Evolutionary conservation across 1,139 yeast genomes (phyloP).

Genomic region (Magnusiomyces ingens): DNA sequence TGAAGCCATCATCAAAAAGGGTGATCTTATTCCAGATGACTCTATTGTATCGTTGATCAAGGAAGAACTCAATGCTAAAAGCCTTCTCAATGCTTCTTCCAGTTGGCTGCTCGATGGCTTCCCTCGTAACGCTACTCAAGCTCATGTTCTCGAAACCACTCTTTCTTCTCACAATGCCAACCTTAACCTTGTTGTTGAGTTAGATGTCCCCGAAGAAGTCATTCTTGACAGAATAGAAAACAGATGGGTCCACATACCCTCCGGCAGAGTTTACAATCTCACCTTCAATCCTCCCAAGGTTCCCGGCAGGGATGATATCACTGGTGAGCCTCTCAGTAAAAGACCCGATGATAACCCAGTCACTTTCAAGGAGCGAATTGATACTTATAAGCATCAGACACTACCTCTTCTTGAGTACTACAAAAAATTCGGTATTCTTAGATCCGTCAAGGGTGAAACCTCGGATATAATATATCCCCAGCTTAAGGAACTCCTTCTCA

Average conservation of each 20-base stretch:
- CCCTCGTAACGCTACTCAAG: conserved; percentile 76
- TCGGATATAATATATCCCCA: conserved; percentile 81
- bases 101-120: conserved; percentile 87
- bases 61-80: conserved; percentile 39
- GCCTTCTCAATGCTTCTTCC: conserved; percentile 41
- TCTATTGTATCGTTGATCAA: conserved; percentile 57
- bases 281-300: conserved; percentile 85
- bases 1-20: conserved; percentile 48
- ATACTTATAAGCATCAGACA: conserved; percentile 52
- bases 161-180: conserved; percentile 38
- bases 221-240: conserved; percentile 77
- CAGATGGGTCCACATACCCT: conserved; percentile 74
- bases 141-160: conserved; percentile 47
- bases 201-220: conserved; percentile 74
- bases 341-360: conserved; percentile 70
- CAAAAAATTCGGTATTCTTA: conserved; percentile 44
- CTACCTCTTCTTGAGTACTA: conserved; percentile 63
- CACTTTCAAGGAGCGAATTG: conserved; percentile 62
- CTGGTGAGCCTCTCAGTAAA: conserved; percentile 78
- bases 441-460: conserved; percentile 63
- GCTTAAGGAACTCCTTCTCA: conserved; percentile 29
- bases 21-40: conserved; percentile 66
- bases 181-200: conserved; percentile 70
- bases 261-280: conserved; percentile 81
- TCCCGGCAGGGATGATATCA: conserved; percentile 74